A percentile compares a stretch with the other conserved stretches of the same genome.
Evolutionary conservation across 78 protist genomes (phyloP).

Genomic region (Speleostelium caveatum): DNA sequence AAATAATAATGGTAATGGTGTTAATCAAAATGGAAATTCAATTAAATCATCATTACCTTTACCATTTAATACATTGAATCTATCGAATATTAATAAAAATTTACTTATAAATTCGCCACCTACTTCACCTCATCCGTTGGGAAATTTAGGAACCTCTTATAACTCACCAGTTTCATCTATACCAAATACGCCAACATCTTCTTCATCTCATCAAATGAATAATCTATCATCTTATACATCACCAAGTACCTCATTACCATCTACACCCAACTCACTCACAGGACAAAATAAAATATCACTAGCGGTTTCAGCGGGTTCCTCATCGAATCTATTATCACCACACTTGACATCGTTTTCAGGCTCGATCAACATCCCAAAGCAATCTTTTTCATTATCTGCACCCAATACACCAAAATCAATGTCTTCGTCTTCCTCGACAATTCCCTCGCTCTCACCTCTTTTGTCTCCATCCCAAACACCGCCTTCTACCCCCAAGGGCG

Average conservation of each 20-base stretch:
- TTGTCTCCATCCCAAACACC: neutral
- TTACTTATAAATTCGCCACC: constrained; percentile 6
- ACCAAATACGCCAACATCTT: too few relatives aligned
- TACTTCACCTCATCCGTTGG: neutral
- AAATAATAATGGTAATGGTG: neutral
- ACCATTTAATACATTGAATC: neutral
- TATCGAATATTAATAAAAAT: neutral
- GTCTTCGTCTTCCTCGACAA: constrained; percentile 33
- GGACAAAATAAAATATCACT: neutral
- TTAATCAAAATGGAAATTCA: neutral
- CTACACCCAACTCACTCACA: neutral
- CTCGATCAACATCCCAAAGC: neutral
- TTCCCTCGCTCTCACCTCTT: constrained; percentile 17
- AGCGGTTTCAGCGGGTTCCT: too few relatives aligned
- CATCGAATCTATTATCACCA: constrained; percentile 7
- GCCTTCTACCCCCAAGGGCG: neutral
- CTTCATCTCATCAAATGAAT: neutral
- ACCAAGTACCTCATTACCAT: neutral
- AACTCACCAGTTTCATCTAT: neutral
- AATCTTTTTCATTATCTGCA: neutral
- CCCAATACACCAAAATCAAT: constrained; percentile 2
- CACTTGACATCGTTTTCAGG: neutral
- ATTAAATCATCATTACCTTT: neutral
- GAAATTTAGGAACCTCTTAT: neutral
- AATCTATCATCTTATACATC: too few relatives aligned